Evolutionary conservation across 208 protist species (phyloP), one percentile per base, ranked within the genome.

Genomic region (Acanthamoeba castellanii): DNA sequence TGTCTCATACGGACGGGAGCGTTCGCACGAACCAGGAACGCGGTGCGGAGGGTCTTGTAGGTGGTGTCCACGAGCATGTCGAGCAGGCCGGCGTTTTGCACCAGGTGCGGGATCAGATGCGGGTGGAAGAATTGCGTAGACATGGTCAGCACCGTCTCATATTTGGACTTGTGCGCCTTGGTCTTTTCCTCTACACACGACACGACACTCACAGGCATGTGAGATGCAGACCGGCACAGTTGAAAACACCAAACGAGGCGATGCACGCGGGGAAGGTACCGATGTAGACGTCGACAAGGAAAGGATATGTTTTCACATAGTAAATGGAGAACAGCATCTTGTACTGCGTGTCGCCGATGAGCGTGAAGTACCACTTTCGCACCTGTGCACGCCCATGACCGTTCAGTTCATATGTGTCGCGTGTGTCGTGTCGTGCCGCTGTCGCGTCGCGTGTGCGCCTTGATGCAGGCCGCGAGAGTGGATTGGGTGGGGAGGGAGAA

Each of bases 121-220:
- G 81, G 81, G 50, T 89, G 81, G n/a, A 89, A 37, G 55, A 89
- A 89, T 25, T 89, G 81, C 3, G 81, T 89, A 9, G 81, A 89
- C 81, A 89, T 89, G 25, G 81, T 89, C 37, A 89, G 25, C 37
- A 66, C 20, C 50, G 81, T 18, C 55, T 89, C 50, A n/a, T 89
- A 89, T 42, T 89, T 25, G 50, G 81, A 57, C 50, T 18, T 27
- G 14, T 32, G 25, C 6, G 4, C 5, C 34, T 37, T 57, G 11
- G 45, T 32, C n/a, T 66, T 89, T n/a, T 89, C 81, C 81, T 89
- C 55, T 89, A 20, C 32, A 3, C 13, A 22, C 8, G 8, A 42
- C 25, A 14, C 11, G 20, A 14, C 22, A n/a, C 30, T 8, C 5
- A 52, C 4, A 55, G 74, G 13, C 5, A 52, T n/a, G 20, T 20